Evolutionary conservation across 371 early-diverging fungal genomes (phyloP).

Genomic region (Saksenaea vasiformis): DNA sequence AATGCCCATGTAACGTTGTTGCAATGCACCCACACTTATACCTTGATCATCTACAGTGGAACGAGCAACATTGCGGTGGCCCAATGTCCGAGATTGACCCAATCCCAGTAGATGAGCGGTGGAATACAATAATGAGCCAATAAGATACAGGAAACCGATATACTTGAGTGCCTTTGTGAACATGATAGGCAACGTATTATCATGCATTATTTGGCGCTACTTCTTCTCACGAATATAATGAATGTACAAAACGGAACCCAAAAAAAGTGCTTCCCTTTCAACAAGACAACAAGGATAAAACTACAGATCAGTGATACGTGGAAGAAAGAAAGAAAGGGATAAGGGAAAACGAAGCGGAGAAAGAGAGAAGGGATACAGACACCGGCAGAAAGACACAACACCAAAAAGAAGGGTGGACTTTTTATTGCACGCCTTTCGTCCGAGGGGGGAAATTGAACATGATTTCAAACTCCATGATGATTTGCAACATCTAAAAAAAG

Average conservation of each 20-base stretch:
- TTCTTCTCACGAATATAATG: no score
- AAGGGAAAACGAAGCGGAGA: background rate
- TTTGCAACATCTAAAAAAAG: background rate
- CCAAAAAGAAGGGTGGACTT: background rate
- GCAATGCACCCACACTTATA: conserved; percentile 19
- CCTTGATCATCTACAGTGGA: conserved; percentile 8
- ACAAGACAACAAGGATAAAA: no score
- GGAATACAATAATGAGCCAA: conserved; percentile 29
- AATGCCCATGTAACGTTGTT: conserved; percentile 22
- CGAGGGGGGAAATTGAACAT: background rate
- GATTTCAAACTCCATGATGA: conserved; percentile 2
- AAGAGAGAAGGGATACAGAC: background rate
- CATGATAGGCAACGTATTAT: conserved; percentile 8
- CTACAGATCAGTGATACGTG: no score
- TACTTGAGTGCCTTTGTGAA: conserved; percentile 20
- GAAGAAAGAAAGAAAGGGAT: no score
- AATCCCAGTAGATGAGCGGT: conserved; percentile 29
- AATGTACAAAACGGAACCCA: no score
- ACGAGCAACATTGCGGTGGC: conserved; percentile 5
- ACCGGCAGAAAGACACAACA: no score
- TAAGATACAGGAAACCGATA: conserved; percentile 26
- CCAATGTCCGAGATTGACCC: background rate
- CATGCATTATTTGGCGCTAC: conserved; percentile 13
- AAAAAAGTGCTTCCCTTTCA: no score
- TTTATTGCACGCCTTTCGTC: background rate